These are phyloP conservation scores for Coniochaeta sp. DNA, from an alignment of 2,329 filamentous ascomycete species.

Conservation along the genomic window DNA sequence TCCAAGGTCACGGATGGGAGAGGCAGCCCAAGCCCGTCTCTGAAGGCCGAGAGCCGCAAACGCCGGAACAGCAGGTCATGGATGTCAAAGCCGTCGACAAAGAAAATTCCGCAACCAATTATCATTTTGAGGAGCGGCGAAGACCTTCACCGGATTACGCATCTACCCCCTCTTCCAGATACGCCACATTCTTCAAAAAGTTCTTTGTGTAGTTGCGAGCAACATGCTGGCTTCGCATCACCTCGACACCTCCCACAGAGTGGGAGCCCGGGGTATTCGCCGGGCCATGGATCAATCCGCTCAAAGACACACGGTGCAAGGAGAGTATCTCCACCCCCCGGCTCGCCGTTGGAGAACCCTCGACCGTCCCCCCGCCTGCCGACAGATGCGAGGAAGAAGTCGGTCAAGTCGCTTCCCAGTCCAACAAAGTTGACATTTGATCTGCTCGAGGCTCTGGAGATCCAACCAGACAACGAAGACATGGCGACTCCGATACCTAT, in stretches of 20 bases:
- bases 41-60: constrained; percentile 7
- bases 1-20: constrained; percentile 7
- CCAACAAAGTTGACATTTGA: constrained; percentile 15
- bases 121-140: constrained; percentile 30
- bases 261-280: constrained; percentile 4
- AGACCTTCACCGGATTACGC: constrained; percentile 30
- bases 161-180: constrained; percentile 29
- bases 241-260: constrained; percentile 6
- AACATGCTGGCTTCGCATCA: constrained; percentile 16
- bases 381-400: background rate
- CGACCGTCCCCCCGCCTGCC: background rate
- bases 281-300: background rate
- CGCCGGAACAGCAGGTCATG: constrained; percentile 14
- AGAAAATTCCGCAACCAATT: constrained; percentile 25
- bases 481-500: background rate
- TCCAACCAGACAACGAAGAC: constrained; percentile 19
- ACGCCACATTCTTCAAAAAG: constrained; percentile 26
- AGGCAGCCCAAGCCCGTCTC: background rate
- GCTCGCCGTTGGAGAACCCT: background rate
- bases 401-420: background rate
- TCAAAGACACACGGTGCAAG: background rate
- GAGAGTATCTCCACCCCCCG: background rate
- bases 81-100: constrained; percentile 17
- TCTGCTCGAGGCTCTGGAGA: constrained; percentile 19
- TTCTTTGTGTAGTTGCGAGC: constrained; percentile 38